Evolutionary conservation across 495 filamentous ascomycete genomes (phyloP).

Genomic region (Beverwykella pulmonaria): DNA sequence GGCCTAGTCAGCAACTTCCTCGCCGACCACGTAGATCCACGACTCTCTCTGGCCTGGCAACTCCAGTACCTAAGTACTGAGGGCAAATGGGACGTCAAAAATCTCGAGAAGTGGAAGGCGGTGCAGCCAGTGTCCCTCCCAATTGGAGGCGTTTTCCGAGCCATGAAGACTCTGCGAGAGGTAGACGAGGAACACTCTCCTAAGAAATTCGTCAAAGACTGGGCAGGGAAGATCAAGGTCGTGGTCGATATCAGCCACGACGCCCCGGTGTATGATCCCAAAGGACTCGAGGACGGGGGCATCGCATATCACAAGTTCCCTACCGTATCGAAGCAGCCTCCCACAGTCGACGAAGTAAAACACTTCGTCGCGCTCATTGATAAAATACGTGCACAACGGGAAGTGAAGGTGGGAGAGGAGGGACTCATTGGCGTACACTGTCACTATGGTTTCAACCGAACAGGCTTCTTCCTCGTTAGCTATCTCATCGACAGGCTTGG

Average conservation of each 20-base stretch:
- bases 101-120: constrained; percentile 85
- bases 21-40: constrained; percentile 69
- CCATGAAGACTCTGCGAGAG: constrained; percentile 86
- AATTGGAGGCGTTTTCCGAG: constrained; percentile 75
- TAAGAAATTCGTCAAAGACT: constrained; percentile 68
- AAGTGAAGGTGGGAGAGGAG: constrained; percentile 37
- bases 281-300: constrained; percentile 70
- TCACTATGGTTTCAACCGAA: constrained; percentile 93
- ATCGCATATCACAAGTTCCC: constrained; percentile 86
- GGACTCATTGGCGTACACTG: constrained; percentile 81
- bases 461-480: constrained; percentile 86
- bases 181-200: constrained; percentile 84
- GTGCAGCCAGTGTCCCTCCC: constrained; percentile 75
- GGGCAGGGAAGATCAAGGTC: constrained; percentile 66
- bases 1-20: constrained; percentile 85
- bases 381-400: constrained; percentile 50
- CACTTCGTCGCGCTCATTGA: constrained; percentile 81
- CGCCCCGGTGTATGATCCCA: constrained; percentile 79
- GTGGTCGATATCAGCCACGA: constrained; percentile 89
- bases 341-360: constrained; percentile 71
- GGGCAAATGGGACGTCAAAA: constrained; percentile 98
- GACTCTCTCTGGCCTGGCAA: constrained; percentile 86
- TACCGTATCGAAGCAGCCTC: constrained; percentile 89
- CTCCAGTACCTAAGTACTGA: constrained; percentile 80
- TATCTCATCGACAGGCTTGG: constrained; percentile 83